Evolutionary conservation across 371 early-diverging fungal species (phyloP), one percentile per base, ranked within the genome.

Genomic region (Mucor indicus): DNA sequence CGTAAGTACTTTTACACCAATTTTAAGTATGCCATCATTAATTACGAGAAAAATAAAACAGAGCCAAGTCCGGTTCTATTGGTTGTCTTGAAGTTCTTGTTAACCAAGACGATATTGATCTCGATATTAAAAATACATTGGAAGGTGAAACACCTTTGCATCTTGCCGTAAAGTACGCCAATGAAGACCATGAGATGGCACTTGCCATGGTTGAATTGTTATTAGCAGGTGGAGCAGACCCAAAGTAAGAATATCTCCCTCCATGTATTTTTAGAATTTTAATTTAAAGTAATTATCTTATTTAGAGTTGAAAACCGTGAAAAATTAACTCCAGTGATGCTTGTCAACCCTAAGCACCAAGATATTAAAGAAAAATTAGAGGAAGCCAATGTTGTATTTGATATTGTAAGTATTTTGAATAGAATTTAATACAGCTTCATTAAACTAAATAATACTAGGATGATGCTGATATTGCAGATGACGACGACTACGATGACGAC

Each of bases 131-230:
- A 47, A 80, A 86, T 56, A 58, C 55, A 9, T 20, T 79, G 17
- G 81, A 81, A 43, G 75, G 74, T 16, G 72, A 84, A 27, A 85
- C 87, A 16, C 84, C 85, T 22, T 64, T 86, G 21, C 87, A 86
- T 61, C 66, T 76, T 41, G 87, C 84, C 13, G 81, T 83, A 12
- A 60, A 59, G 33, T 69, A 74, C 49, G 62, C 64, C 11, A 35
- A 60, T 11, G 65, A 75, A 21, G 71, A 75, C 38, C 60, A 69
- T 5, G 75, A 76, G 17, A 61, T 58, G 41, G 79, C 80, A 7
- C 42, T 72, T 11, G 69, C 69, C 2, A 81, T 84, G 61, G 80
- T 76, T 4, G 72, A 75, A 37, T 49, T 77, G 45, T 70, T 86
- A 20, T 37, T 83, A 32, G 58, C 58, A 9, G 77, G 64, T 15